A percentile compares a stretch with the other conserved stretches of the same genome.
phyloP scores from a whole-genome alignment of 768 basidiomycete species.

The Mycena leptocephala region DNA sequence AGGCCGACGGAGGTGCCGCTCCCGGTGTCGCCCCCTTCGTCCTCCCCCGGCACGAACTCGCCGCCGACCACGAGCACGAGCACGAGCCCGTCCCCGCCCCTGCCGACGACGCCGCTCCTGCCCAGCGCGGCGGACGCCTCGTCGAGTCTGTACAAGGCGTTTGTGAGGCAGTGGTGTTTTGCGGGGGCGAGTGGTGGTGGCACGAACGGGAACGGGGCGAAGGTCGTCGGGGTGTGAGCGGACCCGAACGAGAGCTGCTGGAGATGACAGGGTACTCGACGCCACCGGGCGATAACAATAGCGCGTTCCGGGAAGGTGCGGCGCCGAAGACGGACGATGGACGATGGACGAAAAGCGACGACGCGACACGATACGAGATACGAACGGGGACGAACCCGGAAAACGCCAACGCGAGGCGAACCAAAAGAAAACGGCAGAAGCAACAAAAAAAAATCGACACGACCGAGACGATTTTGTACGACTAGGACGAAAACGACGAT shows the following conservation, averaged over 20 bases:
- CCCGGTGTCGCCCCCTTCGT: background rate
- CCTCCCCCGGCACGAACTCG: too few species aligned
- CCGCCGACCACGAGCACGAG: too few species aligned
- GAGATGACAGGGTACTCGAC: background rate
- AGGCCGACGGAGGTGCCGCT: background rate
- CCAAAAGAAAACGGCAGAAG: background rate
- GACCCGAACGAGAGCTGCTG: background rate
- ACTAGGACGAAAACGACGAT: background rate
- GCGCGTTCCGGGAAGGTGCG: too few species aligned
- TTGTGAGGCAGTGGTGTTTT: slow-evolving; percentile 81
- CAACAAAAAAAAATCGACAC: background rate
- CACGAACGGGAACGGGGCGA: background rate
- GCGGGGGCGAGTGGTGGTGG: slow-evolving; percentile 44
- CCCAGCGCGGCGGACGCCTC: slow-evolving; percentile 41
- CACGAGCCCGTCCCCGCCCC: background rate
- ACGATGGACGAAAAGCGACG: background rate
- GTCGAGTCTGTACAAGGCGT: slow-evolving; percentile 66
- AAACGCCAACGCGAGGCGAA: background rate
- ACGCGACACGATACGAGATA: background rate
- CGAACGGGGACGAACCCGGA: too few species aligned
- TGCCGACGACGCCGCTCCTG: background rate
- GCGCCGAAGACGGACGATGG: too few species aligned
- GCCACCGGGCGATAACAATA: background rate
- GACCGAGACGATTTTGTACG: too few species aligned
- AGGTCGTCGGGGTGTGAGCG: background rate